These are phyloP conservation scores for Avicennia marina DNA, from an alignment of 257 asterid species.

Conservation along the genomic window DNA sequence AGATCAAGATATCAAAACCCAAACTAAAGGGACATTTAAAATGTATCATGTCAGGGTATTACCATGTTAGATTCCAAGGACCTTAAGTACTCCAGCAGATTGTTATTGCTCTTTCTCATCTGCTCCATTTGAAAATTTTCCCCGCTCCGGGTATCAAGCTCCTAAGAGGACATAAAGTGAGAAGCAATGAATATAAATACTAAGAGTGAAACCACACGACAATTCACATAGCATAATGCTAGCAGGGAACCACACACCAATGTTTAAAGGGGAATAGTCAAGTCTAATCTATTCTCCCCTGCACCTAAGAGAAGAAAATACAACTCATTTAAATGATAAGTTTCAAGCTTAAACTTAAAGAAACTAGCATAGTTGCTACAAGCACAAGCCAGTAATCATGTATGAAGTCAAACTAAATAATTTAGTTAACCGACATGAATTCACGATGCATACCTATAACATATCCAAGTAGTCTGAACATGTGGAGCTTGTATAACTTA, in stretches of 20 bases:
- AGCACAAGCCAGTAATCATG: too few relatives aligned
- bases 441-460: not conserved
- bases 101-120: conserved; percentile 53
- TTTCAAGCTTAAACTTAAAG: too few relatives aligned
- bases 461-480: too few relatives aligned
- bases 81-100: conserved; percentile 77
- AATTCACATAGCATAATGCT: too few relatives aligned
- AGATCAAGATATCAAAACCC: not conserved
- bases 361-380: too few relatives aligned
- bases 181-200: conserved; percentile 17
- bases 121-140: conserved; percentile 63
- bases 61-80: conserved; percentile 92
- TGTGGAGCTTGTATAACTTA: too few relatives aligned
- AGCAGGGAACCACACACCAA: too few relatives aligned
- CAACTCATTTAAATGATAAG: too few relatives aligned
- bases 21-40: not conserved
- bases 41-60: conserved; percentile 24
- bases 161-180: conserved; percentile 39
- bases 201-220: too few relatives aligned
- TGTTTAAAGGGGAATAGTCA: too few relatives aligned
- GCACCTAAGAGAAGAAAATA: too few relatives aligned
- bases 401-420: conserved; percentile 1
- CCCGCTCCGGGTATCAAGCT: conserved; percentile 50
- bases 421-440: not conserved
- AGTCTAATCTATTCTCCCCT: too few relatives aligned